Percentiles rank a stretch among this genome's conserved stretches.
These are phyloP conservation scores for Phytopythium delawarense DNA, from an alignment of 352 stramenopile species.

Conservation along the genomic window DNA sequence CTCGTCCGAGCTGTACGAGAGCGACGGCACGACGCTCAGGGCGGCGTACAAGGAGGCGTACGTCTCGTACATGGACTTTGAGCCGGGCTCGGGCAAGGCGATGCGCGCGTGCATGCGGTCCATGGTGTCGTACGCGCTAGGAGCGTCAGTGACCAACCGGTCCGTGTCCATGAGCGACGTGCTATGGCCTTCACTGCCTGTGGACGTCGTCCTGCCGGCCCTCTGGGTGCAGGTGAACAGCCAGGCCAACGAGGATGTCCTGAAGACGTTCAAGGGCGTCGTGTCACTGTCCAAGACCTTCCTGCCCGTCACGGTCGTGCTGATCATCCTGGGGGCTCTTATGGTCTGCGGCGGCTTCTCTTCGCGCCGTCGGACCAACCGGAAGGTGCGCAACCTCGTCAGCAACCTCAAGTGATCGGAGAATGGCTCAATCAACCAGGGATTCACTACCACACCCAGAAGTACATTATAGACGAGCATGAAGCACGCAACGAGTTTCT, in stretches of 20 bases:
- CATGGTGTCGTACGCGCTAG: conserved; percentile 50
- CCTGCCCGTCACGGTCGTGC: conserved; percentile 52
- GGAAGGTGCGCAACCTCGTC: conserved; percentile 16
- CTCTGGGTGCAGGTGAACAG: conserved; percentile 56
- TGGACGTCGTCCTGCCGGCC: conserved; percentile 53
- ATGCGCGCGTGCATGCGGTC: conserved; percentile 63
- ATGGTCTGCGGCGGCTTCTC: conserved; percentile 36
- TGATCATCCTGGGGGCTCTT: conserved; percentile 36
- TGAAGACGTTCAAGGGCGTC: conserved; percentile 50
- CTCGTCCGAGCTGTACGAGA: conserved; percentile 41
- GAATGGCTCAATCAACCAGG: too few species aligned
- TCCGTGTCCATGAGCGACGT: conserved; percentile 57
- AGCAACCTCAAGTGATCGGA: conserved; percentile 16
- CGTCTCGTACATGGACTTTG: conserved; percentile 57
- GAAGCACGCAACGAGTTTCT: too few species aligned
- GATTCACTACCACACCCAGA: too few species aligned
- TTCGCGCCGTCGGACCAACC: conserved; percentile 33
- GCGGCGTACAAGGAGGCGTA: conserved; percentile 38
- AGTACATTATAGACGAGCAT: too few species aligned
- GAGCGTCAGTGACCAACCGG: conserved; percentile 27
- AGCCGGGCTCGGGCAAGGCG: conserved; percentile 65
- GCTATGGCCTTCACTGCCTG: conserved; percentile 41
- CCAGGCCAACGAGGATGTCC: conserved; percentile 31
- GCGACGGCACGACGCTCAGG: conserved; percentile 34
- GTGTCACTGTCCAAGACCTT: conserved; percentile 38